Conservation (phyloP, 2,329 filamentous ascomycete genomes). For the Colletotrichum sp. region DNA sequence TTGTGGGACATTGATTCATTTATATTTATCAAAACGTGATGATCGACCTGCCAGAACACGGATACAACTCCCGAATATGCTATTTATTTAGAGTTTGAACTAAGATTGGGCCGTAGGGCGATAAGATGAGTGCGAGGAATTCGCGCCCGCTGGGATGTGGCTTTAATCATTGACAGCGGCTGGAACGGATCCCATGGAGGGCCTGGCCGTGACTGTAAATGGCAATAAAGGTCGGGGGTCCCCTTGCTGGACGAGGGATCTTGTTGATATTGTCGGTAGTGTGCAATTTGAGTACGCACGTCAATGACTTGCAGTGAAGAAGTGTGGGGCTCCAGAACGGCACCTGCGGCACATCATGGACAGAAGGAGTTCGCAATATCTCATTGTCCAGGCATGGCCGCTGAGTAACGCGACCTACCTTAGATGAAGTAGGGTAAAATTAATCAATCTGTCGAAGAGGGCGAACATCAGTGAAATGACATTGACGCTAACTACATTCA, state of each 20-base stretch:
- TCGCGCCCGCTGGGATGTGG: too few species aligned
- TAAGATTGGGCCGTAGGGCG: not conserved
- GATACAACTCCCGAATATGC: fast-evolving
- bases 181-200: not conserved
- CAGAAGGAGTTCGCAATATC: not conserved
- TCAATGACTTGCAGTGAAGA: too few species aligned
- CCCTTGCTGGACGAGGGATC: not conserved
- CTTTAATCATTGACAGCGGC: too few species aligned
- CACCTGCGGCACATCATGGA: not conserved
- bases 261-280: not conserved
- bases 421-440: too few species aligned
- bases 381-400: not conserved
- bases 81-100: not conserved
- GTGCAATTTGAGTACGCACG: too few species aligned
- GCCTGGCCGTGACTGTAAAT: fast-evolving
- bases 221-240: not conserved
- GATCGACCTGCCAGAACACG: fast-evolving
- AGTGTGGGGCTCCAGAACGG: too few species aligned
- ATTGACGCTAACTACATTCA: fast-evolving
- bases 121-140: not conserved
- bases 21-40: not conserved
- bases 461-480: fast-evolving
- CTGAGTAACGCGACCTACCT: too few species aligned
- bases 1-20: not conserved
- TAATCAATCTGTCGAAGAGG: not conserved